Evolutionary conservation across 2,329 filamentous ascomycete genomes (phyloP).

Genomic region (Alternaria triticina): DNA sequence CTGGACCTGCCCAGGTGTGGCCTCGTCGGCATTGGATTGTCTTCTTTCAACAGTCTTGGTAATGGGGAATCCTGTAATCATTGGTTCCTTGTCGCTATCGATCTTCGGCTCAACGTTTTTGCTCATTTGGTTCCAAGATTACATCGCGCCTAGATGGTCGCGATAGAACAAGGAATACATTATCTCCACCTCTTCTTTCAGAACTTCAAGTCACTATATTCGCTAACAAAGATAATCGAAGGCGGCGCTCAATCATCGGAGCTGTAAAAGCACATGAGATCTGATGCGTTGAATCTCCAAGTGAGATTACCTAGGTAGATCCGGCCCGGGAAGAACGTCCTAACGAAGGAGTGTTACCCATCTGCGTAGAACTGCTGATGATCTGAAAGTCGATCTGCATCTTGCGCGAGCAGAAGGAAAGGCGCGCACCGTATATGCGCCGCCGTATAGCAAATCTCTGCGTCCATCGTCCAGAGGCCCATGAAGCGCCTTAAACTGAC

Average conservation of each 20-base stretch:
- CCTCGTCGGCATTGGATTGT: background rate
- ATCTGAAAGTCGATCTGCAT: background rate
- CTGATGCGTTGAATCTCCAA: background rate
- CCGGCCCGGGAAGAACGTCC: background rate
- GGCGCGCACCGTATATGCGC: background rate
- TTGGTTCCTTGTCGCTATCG: background rate
- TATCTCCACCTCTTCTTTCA: background rate
- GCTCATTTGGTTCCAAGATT: background rate
- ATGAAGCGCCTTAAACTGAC: background rate
- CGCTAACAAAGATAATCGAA: background rate
- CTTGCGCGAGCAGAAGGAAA: background rate
- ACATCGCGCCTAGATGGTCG: background rate
- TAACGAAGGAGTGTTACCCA: background rate
- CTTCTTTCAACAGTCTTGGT: background rate
- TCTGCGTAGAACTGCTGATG: background rate
- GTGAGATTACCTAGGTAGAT: background rate
- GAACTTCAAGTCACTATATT: background rate
- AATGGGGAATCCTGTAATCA: background rate
- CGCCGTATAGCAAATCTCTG: background rate
- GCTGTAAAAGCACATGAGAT: background rate
- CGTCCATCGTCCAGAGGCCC: background rate
- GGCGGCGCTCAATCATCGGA: background rate
- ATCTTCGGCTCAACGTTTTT: background rate
- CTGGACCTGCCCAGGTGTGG: background rate
- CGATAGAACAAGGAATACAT: background rate